phyloP scores from a whole-genome alignment of 306 rosid genomes.

The Quercus cerris region DNA sequence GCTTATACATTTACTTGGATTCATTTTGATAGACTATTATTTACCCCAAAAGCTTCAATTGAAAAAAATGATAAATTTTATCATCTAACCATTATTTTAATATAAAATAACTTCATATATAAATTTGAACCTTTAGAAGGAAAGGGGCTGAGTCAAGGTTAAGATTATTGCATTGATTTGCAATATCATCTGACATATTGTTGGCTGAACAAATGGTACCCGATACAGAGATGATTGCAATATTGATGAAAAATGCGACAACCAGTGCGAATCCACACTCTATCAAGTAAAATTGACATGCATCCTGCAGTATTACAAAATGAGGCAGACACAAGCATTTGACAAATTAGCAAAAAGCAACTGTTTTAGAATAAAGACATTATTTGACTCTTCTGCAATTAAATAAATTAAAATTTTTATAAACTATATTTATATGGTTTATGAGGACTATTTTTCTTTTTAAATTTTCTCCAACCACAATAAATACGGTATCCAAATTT shows the following conservation, averaged over 20 bases:
- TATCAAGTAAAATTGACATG: conserved; percentile 68
- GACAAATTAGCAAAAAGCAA: conserved; percentile 8
- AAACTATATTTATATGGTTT: no score
- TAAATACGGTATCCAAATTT: no score
- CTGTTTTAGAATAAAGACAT: no score
- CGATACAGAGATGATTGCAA: conserved; percentile 67
- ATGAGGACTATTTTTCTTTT: no score
- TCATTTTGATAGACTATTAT: not conserved
- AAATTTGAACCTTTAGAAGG: conserved; percentile 70
- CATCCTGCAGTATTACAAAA: conserved; percentile 47
- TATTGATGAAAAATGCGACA: conserved; percentile 76
- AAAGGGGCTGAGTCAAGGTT: conserved; percentile 77
- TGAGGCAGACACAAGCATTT: not conserved
- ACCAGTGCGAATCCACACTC: conserved; percentile 79
- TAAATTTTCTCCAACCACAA: no score
- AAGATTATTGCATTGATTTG: conserved; percentile 42
- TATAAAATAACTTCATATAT: not conserved
- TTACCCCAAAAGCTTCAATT: no score
- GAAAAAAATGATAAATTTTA: no score
- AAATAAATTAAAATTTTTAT: no score
- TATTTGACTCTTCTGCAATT: no score
- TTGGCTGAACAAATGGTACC: conserved; percentile 53
- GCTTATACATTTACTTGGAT: not conserved
- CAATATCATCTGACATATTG: conserved; percentile 28
- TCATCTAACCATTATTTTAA: no score